Base-by-base conservation (phyloP, 139 green algal species). In the Astrephomene gubernaculifera region DNA sequence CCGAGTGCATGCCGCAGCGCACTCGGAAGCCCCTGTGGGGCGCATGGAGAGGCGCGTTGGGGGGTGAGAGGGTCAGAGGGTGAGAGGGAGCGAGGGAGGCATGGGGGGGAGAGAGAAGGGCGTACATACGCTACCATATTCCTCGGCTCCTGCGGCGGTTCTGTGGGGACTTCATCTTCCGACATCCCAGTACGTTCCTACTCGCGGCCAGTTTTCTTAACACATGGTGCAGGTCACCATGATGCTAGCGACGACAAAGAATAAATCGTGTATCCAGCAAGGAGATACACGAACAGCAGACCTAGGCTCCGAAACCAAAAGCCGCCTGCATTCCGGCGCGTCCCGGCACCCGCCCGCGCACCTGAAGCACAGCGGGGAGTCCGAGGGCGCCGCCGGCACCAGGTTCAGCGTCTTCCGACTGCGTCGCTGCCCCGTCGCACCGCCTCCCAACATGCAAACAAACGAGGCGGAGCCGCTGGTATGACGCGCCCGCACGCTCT, bases 1-100 rank as follows among this genome's bases (percentile, higher is more conserved):
- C 76, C 14, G 39, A 63, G 54, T 83, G 76, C 76, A 83, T 72
- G n/a, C 76, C 76, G 76, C 76, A 83, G 29, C 76, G 76, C n/a
- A 83, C 76, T 4, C 76, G 76, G 61, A 83, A 83, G 27, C 76
- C 76, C 60, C 76, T 83, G 60, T 41, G 76, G 22, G 1, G 41
- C 27, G 43, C 19, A 65, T 12, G 8, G 68, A 35, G 68, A 27
- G 35, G 67, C 24, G 52, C 7, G 67, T 36, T 21, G 43, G 35
- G 7, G 49, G 49, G 69, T 24, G 69, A 21, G 63, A 41, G 63
- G 63, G 63, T 39, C 29, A 70, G 63, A 17, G 17, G 49, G 49
- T 25, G 49, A 57, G 12, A 57, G 49, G 14, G 14, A 25, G 12
- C 49, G 49, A 17, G 17, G 14, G 12, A 25, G 49, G 17, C 49